Conservation (phyloP, 169 alveolate genomes). For the Cryptosporidium sp. region DNA sequence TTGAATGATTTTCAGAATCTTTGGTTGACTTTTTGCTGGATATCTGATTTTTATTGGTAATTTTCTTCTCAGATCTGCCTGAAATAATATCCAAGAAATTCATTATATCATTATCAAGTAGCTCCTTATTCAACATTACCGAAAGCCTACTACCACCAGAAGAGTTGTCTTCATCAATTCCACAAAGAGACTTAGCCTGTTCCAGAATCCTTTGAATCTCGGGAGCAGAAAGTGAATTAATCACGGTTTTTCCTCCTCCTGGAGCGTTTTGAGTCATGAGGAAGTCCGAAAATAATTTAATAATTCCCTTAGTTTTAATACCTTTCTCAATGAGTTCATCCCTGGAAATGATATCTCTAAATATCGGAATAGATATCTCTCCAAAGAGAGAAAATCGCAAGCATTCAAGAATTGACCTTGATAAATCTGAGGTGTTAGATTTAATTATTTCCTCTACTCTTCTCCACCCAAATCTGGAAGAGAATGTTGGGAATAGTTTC, state of each 20-base stretch:
- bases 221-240: background rate
- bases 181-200: constrained; percentile 18
- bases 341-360: constrained; percentile 37
- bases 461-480: constrained; percentile 38
- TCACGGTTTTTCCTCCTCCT: constrained; percentile 52
- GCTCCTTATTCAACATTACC: background rate
- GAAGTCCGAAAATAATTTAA: constrained; percentile 16
- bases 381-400: constrained; percentile 63
- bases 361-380: constrained; percentile 11
- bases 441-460: constrained; percentile 33
- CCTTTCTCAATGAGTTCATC: constrained; percentile 31
- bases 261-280: constrained; percentile 60
- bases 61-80: constrained; percentile 3
- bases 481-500: constrained; percentile 18
- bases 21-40: background rate
- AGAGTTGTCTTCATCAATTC: background rate
- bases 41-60: background rate
- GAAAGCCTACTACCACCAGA: background rate
- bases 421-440: constrained; percentile 16
- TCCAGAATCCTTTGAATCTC: constrained; percentile 53
- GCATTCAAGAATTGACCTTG: constrained; percentile 49
- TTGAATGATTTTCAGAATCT: constrained; percentile 6
- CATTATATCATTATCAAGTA: constrained; percentile 24
- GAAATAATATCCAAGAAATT: constrained; percentile 52
- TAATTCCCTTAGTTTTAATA: constrained; percentile 11